A percentile compares a stretch with the other conserved stretches of the same genome.
Evolutionary conservation across 108 stramenopile genomes (phyloP).

Genomic region (Cyclotella kingstonii): DNA sequence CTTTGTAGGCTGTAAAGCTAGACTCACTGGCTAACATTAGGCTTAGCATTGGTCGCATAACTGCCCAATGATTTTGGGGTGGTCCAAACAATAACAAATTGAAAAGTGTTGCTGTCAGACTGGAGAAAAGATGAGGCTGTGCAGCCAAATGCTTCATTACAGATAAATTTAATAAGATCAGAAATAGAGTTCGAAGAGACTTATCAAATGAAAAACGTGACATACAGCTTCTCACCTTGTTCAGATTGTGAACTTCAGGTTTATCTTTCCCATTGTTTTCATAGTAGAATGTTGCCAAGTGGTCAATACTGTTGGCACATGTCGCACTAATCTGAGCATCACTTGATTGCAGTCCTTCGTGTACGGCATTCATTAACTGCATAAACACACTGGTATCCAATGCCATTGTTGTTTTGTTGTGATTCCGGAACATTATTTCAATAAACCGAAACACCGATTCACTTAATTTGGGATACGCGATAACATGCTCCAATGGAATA

Average conservation of each 20-base stretch:
- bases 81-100: conserved; percentile 93
- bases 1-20: conserved; percentile 90
- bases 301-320: conserved; percentile 94
- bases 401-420: conserved; percentile 79
- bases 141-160: conserved; percentile 67
- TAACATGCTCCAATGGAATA: conserved; percentile 89
- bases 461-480: conserved; percentile 94
- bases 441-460: conserved; percentile 92
- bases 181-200: neutral
- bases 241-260: conserved; percentile 78
- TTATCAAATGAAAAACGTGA: neutral
- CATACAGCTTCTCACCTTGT: conserved; percentile 53
- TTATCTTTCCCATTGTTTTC: conserved; percentile 87
- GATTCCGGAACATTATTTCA: conserved; percentile 93
- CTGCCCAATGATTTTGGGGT: conserved; percentile 96
- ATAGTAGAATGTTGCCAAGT: conserved; percentile 94
- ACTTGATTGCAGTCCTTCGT: conserved; percentile 93
- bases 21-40: conserved; percentile 93
- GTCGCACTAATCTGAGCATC: conserved; percentile 85
- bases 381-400: conserved; percentile 89
- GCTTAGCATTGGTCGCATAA: conserved; percentile 97
- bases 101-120: conserved; percentile 93
- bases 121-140: conserved; percentile 87
- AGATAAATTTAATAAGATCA: conserved; percentile 3
- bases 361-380: conserved; percentile 90